A percentile compares a stretch with the other conserved stretches of the same genome.
phyloP scores from a whole-genome alignment of 768 basidiomycete genomes.

The Lactifluus rugatus region DNA sequence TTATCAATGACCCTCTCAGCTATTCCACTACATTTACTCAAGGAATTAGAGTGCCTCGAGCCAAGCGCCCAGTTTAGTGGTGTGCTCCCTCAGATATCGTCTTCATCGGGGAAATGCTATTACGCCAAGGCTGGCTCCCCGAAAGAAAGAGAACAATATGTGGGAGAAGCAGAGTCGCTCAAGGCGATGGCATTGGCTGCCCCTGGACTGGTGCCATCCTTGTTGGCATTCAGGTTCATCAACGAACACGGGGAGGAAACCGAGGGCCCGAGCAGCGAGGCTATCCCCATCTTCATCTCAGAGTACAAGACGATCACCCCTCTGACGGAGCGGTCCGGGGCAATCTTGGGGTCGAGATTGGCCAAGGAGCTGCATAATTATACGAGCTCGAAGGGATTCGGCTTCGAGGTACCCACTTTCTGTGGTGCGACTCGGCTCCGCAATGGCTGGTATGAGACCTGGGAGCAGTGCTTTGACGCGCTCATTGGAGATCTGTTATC shows the following conservation, averaged over 20 bases:
- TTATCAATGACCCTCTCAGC: constrained; percentile 8
- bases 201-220: constrained; percentile 51
- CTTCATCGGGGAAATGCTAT: constrained; percentile 50
- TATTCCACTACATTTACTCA: constrained; percentile 29
- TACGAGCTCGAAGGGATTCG: constrained; percentile 48
- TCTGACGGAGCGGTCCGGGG: constrained; percentile 39
- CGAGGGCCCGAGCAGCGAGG: constrained; percentile 24
- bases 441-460: constrained; percentile 65
- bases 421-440: constrained; percentile 62
- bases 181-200: constrained; percentile 53
- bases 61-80: constrained; percentile 40
- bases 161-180: constrained; percentile 61
- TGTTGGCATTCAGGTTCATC: constrained; percentile 41
- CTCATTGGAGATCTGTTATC: constrained; percentile 51
- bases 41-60: constrained; percentile 41
- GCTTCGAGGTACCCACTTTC: constrained; percentile 66
- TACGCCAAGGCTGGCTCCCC: constrained; percentile 51
- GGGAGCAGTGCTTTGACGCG: constrained; percentile 58
- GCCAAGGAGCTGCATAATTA: constrained; percentile 57
- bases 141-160: constrained; percentile 52
- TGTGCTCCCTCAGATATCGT: constrained; percentile 37
- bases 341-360: constrained; percentile 46
- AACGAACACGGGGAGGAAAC: constrained; percentile 22
- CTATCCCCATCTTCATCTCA: constrained; percentile 57
- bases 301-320: constrained; percentile 56